Percentiles rank a stretch among this genome's conserved stretches.
Conservation (phyloP, 2,329 filamentous ascomycete species). For the Knufia fluminis region DNA sequence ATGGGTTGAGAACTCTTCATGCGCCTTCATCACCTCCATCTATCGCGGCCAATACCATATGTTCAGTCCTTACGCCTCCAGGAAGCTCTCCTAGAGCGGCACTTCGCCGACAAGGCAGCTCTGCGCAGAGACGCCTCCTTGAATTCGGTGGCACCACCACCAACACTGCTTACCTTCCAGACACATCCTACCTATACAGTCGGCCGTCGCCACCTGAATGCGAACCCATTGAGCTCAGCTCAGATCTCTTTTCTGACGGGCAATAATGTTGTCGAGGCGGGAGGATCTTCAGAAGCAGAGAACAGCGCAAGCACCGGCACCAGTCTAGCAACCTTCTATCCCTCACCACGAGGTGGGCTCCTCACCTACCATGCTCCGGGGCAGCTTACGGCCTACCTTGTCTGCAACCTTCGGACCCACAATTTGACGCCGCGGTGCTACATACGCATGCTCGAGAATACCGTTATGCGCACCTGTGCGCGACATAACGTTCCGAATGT, state of each 20-base stretch:
- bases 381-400: slow-evolving; percentile 84
- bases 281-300: no score
- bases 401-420: slow-evolving; percentile 68
- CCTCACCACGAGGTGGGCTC: slow-evolving; percentile 74
- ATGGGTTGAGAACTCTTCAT: slow-evolving; percentile 26
- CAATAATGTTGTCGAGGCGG: slow-evolving; percentile 19
- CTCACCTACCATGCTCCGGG: slow-evolving; percentile 94
- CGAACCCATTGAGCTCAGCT: slow-evolving; percentile 24
- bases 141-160: slow-evolving; percentile 44
- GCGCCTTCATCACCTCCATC: slow-evolving; percentile 52
- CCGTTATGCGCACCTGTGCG: slow-evolving; percentile 57
- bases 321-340: slow-evolving; percentile 51
- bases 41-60: slow-evolving; percentile 48
- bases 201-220: slow-evolving; percentile 63
- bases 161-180: slow-evolving; percentile 72
- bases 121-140: slow-evolving; percentile 15
- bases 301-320: slow-evolving; percentile 29
- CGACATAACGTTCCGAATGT: slow-evolving; percentile 50
- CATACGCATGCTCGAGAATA: slow-evolving; percentile 67
- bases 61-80: slow-evolving; percentile 47
- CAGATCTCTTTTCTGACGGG: slow-evolving; percentile 32
- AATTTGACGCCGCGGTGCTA: slow-evolving; percentile 64
- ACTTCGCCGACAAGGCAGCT: slow-evolving; percentile 17
- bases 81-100: slow-evolving; percentile 35
- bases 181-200: slow-evolving; percentile 80